A percentile compares a stretch with the other conserved stretches of the same genome.
Evolutionary conservation across 2,329 filamentous ascomycete species (phyloP).

Genomic region (Paraphoma sp.): DNA sequence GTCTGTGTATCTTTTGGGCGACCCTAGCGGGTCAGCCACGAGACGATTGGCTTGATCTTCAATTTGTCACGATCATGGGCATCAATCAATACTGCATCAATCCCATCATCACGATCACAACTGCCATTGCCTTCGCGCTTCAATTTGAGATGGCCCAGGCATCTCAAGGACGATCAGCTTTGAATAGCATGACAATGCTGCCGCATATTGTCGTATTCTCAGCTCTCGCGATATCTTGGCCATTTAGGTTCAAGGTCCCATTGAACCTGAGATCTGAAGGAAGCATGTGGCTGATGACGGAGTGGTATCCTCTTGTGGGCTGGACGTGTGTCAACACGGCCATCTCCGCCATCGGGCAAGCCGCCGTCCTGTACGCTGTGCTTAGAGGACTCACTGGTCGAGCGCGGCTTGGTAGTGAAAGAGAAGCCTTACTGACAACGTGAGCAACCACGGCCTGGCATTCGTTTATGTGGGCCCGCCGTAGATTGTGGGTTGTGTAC

Average conservation of each 20-base stretch:
- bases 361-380: slow-evolving; percentile 3
- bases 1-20: slow-evolving; percentile 6
- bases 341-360: slow-evolving; percentile 2
- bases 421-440: background rate
- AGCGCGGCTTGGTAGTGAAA: background rate
- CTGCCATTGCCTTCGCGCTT: slow-evolving; percentile 1
- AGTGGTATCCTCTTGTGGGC: slow-evolving; percentile 7
- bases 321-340: slow-evolving; percentile 5
- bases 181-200: slow-evolving; percentile 1
- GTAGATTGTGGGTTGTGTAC: background rate
- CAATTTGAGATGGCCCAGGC: background rate
- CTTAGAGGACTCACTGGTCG: background rate
- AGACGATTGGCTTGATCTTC: slow-evolving; percentile 1
- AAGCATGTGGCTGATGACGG: background rate
- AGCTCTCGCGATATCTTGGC: slow-evolving; percentile 3
- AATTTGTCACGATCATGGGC: slow-evolving; percentile 3
- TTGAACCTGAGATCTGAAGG: slow-evolving; percentile 1
- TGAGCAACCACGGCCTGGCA: background rate
- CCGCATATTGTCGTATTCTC: background rate
- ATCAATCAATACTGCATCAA: slow-evolving; percentile 4
- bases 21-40: background rate
- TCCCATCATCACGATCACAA: slow-evolving; percentile 1
- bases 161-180: background rate
- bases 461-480: no score
- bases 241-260: slow-evolving; percentile 2